Evolutionary conservation across 129 eudicot genomes (phyloP), one percentile per base, ranked within the genome.

Genomic region (Lonicera japonica): DNA sequence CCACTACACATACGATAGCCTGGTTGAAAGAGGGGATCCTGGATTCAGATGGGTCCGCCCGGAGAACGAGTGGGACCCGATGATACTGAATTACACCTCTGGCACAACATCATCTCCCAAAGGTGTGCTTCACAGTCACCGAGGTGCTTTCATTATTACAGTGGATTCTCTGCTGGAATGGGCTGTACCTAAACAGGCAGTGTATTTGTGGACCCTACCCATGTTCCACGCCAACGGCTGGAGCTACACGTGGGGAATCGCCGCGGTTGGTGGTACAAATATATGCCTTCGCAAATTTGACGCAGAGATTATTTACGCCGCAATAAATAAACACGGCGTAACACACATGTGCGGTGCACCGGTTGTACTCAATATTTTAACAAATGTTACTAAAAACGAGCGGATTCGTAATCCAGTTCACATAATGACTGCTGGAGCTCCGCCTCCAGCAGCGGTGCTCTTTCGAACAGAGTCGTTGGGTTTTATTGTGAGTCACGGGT

Each of bases 301-400:
- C 1, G 77, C 85, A 0, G 38, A 46, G 0, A 58, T 47, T 3
- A 47, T 78, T 13, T 81, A 70, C 68, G 19, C 68, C 6, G 71
- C 82, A 34, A 68, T 81, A 18, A 11, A 43, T 25, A 60, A 36
- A 4, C 78, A 85, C 63, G 47, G 61, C 0, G 92, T 85, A 15
- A 80, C 92, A 29, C 92, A 85, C 70, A 85, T 85, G 92, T 77
- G 90, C 46, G 83, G 83, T 4, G 90, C 90, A 1, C 90, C 90
- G n/a, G 86, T 83, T 50, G 76, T 83, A 0, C 79, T 84, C 16
- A 74, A 77, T 69, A 80, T 84, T 79, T 46, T 84, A n/a, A 58
- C 82, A 2, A 77, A 77, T 54, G 40, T 69, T 2, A 60, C 79
- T 0, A 13, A 56, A 0, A 72, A 63, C 0, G 59, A 55, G 17